Percentiles rank a stretch among this genome's conserved stretches.
Evolutionary conservation across 73 alveolate species (phyloP).

Genomic region (Tetrahymena elliotti): DNA sequence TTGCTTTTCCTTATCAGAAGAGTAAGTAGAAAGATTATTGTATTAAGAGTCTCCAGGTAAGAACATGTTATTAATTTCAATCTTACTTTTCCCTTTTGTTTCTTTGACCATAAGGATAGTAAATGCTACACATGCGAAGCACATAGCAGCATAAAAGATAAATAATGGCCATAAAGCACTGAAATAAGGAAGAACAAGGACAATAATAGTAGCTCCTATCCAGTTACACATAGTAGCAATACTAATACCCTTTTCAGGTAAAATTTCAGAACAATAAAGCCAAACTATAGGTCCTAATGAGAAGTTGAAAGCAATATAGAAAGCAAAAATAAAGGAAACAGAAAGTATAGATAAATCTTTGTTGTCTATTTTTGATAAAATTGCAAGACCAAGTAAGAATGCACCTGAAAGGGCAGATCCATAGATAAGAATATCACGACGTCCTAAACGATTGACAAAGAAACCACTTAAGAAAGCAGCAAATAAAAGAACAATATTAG

Average conservation of each 20-base stretch:
- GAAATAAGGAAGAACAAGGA: not conserved
- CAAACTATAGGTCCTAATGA: conserved; percentile 34
- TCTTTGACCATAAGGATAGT: not conserved
- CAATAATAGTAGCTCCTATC: conserved; percentile 22
- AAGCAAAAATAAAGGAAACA: conserved; percentile 1
- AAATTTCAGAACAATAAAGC: conserved; percentile 25
- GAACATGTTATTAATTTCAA: not conserved
- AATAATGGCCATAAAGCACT: not conserved
- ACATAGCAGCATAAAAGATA: not conserved
- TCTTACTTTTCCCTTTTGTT: not conserved
- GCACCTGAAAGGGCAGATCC: conserved; percentile 26
- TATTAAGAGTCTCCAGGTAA: not conserved
- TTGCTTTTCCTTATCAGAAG: not conserved
- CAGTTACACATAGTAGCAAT: conserved; percentile 26
- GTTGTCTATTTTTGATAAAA: not conserved
- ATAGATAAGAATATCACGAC: conserved; percentile 3
- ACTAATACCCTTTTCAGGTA: conserved; percentile 7
- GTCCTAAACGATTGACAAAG: conserved; percentile 9
- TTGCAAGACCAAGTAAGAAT: not conserved
- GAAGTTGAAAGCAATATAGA: conserved; percentile 17
- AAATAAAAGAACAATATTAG: not conserved
- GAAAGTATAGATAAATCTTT: not conserved
- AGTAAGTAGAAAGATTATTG: not conserved
- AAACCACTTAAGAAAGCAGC: conserved; percentile 1
- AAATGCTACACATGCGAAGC: not conserved